These are phyloP conservation scores for Amanita fuliginea DNA, from an alignment of 768 basidiomycete species.

Conservation along the genomic window DNA sequence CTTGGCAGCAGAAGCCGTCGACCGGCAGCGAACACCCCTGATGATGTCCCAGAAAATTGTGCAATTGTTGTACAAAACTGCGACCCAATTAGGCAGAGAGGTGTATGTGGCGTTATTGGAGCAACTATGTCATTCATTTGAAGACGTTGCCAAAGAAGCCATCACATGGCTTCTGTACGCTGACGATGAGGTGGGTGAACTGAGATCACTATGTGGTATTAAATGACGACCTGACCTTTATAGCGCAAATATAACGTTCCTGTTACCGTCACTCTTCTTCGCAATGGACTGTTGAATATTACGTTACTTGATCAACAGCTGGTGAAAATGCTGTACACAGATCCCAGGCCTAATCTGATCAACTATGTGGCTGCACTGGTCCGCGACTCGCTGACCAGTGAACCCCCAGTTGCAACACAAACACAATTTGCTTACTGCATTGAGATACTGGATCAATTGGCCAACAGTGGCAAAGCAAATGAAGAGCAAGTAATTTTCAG, in stretches of 20 bases:
- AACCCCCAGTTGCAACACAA: conserved; percentile 73
- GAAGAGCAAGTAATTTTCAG: conserved; percentile 57
- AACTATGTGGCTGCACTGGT: conserved; percentile 78
- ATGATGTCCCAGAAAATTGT: conserved; percentile 96
- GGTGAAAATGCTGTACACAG: conserved; percentile 72
- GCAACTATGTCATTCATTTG: conserved; percentile 78
- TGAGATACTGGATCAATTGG: conserved; percentile 69
- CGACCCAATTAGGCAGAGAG: conserved; percentile 78
- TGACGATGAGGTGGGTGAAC: conserved; percentile 75
- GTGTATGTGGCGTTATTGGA: conserved; percentile 87
- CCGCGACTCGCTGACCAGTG: conserved; percentile 73
- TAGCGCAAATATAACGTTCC: conserved; percentile 95
- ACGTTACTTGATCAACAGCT: conserved; percentile 82
- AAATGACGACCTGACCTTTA: background rate
- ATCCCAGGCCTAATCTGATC: conserved; percentile 67
- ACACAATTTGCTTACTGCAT: conserved; percentile 71
- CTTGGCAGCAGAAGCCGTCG: conserved; percentile 68
- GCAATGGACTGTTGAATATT: conserved; percentile 70
- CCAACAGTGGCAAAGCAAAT: conserved; percentile 65
- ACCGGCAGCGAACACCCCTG: conserved; percentile 79
- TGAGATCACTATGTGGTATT: conserved; percentile 3
- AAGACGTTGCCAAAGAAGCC: conserved; percentile 93
- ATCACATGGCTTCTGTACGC: conserved; percentile 94
- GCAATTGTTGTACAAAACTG: conserved; percentile 86
- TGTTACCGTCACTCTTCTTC: conserved; percentile 82